Conservation (phyloP, 1,284 basidiomycete genomes). For the Ustilago curta region DNA sequence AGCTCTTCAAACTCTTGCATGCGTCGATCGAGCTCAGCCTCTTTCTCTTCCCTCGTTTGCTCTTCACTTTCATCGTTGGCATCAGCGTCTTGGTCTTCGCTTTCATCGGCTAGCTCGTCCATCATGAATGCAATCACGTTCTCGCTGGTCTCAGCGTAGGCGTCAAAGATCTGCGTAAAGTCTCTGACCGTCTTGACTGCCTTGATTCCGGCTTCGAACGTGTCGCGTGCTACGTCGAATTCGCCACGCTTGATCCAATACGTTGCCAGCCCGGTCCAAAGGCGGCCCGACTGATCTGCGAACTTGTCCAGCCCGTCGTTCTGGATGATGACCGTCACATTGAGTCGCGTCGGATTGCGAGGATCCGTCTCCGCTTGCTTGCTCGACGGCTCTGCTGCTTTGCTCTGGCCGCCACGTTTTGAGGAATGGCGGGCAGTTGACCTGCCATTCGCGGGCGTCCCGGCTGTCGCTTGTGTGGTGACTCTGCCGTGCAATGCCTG, state of each 20-base stretch:
- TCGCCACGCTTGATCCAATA: conserved; percentile 98
- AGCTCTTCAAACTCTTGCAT: conserved; percentile 95
- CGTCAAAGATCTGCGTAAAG: conserved; percentile 98
- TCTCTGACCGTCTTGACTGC: conserved; percentile 92
- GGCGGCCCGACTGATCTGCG: conserved; percentile 93
- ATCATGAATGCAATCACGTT: conserved; percentile 91
- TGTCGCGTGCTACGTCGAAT: conserved; percentile 86
- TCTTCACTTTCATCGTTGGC: conserved; percentile 44
- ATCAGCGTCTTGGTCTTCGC: conserved; percentile 43
- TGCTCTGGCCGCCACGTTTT: conserved; percentile 68
- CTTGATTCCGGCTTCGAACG: conserved; percentile 88
- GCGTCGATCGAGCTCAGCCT: conserved; percentile 84
- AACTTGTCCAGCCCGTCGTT: conserved; percentile 88
- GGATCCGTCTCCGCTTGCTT: conserved; percentile 81
- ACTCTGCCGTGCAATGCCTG: conserved; percentile 4
- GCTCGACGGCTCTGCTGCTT: conserved; percentile 69
- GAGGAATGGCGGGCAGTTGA: conserved; percentile 70
- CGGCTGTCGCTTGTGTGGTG: neutral
- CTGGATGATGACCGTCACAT: conserved; percentile 86
- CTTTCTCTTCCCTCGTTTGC: conserved; percentile 75
- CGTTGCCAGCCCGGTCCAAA: conserved; percentile 96
- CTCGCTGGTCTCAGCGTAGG: conserved; percentile 93
- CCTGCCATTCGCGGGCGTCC: conserved; percentile 7
- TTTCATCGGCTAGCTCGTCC: conserved; percentile 78
- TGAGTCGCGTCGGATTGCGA: conserved; percentile 78